phyloP scores from a whole-genome alignment of 225 moss, liverwort and hornwort genomes.

The Anthoceros angustus region DNA sequence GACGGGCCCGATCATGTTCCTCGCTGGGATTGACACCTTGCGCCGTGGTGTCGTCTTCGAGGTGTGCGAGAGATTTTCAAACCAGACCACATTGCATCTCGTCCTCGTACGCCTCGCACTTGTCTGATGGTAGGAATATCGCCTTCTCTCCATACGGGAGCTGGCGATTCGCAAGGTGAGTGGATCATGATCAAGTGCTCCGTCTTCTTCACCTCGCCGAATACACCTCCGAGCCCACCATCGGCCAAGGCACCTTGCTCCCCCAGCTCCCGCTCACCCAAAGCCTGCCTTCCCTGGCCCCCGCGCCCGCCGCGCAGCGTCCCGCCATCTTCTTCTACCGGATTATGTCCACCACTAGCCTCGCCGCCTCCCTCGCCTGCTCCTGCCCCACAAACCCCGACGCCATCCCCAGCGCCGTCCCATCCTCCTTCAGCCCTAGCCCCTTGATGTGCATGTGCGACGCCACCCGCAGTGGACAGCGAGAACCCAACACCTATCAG shows the following conservation, averaged over 20 bases:
- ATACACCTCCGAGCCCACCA: no score
- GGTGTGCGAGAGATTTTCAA: conserved; percentile 4
- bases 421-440: conserved; percentile 88
- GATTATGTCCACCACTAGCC: conserved; percentile 91
- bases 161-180: conserved; percentile 13
- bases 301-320: no score
- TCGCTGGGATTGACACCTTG: conserved; percentile 6
- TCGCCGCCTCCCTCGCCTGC: conserved; percentile 83
- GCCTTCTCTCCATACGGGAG: conserved; percentile 22
- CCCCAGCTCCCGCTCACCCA: no score
- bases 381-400: conserved; percentile 93
- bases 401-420: conserved; percentile 64
- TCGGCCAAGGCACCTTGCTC: no score
- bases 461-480: conserved; percentile 79
- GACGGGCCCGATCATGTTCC: conserved; percentile 9
- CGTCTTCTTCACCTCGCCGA: no score
- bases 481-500: no score
- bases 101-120: not conserved
- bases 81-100: conserved; percentile 8
- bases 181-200: no score
- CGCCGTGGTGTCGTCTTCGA: not conserved
- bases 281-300: no score
- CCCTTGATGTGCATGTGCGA: conserved; percentile 94
- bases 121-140: conserved; percentile 11
- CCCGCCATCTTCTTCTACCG: conserved; percentile 99